Percentiles rank a stretch among this genome's conserved stretches.
Conservation (phyloP, 495 filamentous ascomycete species). For the Terfezia boudieri region DNA sequence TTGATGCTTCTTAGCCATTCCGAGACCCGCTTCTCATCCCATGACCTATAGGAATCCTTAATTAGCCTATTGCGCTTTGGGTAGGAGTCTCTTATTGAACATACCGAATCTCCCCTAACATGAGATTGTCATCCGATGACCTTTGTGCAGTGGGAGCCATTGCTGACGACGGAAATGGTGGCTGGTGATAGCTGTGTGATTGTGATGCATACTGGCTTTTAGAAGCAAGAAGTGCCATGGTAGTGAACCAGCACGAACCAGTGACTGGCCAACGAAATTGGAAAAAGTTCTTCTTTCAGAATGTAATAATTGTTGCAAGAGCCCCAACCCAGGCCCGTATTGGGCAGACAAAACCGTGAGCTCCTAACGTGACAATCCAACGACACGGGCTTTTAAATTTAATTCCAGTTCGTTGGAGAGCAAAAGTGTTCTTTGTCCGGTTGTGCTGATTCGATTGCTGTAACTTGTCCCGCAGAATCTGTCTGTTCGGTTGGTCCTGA, state of each 20-base stretch:
- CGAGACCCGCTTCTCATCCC: conserved; percentile 80
- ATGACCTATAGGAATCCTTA: conserved; percentile 27
- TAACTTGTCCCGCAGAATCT: too few relatives aligned
- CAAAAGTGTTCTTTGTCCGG: too few relatives aligned
- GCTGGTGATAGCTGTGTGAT: conserved; percentile 28
- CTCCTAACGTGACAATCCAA: too few relatives aligned
- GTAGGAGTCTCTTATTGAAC: conserved; percentile 21
- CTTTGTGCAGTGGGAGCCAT: conserved; percentile 83
- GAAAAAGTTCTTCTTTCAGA: too few relatives aligned
- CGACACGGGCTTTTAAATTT: too few relatives aligned
- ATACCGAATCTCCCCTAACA: conserved; percentile 38
- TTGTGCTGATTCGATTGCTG: too few relatives aligned
- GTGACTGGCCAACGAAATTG: not conserved
- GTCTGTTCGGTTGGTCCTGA: too few relatives aligned
- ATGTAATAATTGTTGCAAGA: too few relatives aligned
- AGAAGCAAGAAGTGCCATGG: conserved; percentile 70
- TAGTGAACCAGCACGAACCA: conserved; percentile 4
- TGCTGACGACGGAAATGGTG: conserved; percentile 34
- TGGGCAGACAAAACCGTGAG: too few relatives aligned
- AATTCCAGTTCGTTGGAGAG: too few relatives aligned
- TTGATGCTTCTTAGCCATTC: conserved; percentile 80
- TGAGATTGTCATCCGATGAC: conserved; percentile 56
- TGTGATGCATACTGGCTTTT: conserved; percentile 48
- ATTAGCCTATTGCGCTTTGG: too few relatives aligned
- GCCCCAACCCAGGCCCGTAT: too few relatives aligned